Evolutionary conservation across 352 stramenopile species (phyloP), one percentile per base, ranked within the genome.

Genomic region (Globisporangium mamillatum): DNA sequence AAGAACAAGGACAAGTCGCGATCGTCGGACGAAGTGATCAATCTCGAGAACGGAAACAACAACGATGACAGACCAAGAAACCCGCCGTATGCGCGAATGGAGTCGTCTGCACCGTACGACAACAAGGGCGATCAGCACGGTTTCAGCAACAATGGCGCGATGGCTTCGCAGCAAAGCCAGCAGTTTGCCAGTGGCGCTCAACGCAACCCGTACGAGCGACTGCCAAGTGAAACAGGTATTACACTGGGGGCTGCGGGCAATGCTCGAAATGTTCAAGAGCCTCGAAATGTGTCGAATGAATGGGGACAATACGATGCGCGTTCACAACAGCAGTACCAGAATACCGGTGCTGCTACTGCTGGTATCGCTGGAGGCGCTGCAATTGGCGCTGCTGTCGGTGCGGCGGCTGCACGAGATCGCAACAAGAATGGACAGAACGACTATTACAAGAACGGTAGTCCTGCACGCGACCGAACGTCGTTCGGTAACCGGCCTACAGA

Each of bases 1-100:
- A 85, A 86, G 71, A 81, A 87, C 64, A 70, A 82, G 25, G 60
- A 81, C 16, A 69, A 66, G 34, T 62, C 60, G 16, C 41, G 61
- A 8, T 58, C 64, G 22, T 67, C 58, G 5, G 66, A 71, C n/a
- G 65, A 70, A 22, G 66, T 71, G 60, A 89, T 86, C 56, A 85
- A 86, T 50, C 73, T 89, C n/a, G 80, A 89, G 54, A 69, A 69
- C 25, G 73, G 77, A 48, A 89, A 82, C 62, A 68, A 29, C 24
- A 52, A 34, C 20, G 16, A 57, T 52, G n/a, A 68, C 24, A 52
- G n/a, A n/a, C 56, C 0, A n/a, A 18, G 32, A 44, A 66, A 60
- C 18, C 38, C 66, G 8, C 58, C 60, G 41, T 74, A 74, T 36
- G 48, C 69, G 50, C 52, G 69, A n/a, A 71, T 74, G 32, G 65